Evolutionary conservation across 2,329 filamentous ascomycete genomes (phyloP).

Genomic region (Hortaea werneckii): DNA sequence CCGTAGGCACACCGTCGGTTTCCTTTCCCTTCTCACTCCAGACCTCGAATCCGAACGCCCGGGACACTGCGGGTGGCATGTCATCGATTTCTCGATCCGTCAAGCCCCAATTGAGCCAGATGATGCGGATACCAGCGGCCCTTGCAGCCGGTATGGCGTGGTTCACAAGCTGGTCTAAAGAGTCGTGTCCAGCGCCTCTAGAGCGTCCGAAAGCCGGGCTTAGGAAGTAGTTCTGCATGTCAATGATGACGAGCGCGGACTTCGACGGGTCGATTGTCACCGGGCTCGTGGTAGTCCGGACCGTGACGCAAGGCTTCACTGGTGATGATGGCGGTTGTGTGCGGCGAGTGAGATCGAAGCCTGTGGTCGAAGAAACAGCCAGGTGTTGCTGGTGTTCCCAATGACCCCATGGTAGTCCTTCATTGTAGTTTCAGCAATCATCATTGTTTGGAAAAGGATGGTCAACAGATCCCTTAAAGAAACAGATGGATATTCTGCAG

Average conservation of each 20-base stretch:
- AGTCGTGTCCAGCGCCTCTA: conserved; percentile 31
- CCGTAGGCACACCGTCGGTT: conserved; percentile 8
- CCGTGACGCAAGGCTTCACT: conserved; percentile 9
- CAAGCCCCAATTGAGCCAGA: conserved; percentile 51
- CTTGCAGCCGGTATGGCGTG: conserved; percentile 40
- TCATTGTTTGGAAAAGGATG: conserved; percentile 2
- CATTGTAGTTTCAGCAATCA: neutral
- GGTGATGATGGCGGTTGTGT: conserved; percentile 18
- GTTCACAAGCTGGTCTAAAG: conserved; percentile 33
- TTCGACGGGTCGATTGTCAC: conserved; percentile 25
- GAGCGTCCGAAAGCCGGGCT: conserved; percentile 21
- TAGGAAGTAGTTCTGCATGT: conserved; percentile 26
- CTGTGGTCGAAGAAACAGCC: conserved; percentile 33
- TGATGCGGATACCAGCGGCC: conserved; percentile 39
- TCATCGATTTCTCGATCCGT: conserved; percentile 39
- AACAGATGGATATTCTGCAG: too few relatives aligned
- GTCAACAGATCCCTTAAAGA: too few relatives aligned
- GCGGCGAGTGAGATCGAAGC: conserved; percentile 39
- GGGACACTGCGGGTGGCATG: conserved; percentile 41
- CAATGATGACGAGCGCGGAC: conserved; percentile 26
- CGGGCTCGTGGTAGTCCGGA: conserved; percentile 18
- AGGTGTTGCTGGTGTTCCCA: conserved; percentile 33
- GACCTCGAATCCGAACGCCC: conserved; percentile 38
- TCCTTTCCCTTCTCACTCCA: conserved; percentile 11
- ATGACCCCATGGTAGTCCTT: conserved; percentile 24